phyloP scores from a whole-genome alignment of 139 green algal genomes.

The Ettlia oleoabundans region DNA sequence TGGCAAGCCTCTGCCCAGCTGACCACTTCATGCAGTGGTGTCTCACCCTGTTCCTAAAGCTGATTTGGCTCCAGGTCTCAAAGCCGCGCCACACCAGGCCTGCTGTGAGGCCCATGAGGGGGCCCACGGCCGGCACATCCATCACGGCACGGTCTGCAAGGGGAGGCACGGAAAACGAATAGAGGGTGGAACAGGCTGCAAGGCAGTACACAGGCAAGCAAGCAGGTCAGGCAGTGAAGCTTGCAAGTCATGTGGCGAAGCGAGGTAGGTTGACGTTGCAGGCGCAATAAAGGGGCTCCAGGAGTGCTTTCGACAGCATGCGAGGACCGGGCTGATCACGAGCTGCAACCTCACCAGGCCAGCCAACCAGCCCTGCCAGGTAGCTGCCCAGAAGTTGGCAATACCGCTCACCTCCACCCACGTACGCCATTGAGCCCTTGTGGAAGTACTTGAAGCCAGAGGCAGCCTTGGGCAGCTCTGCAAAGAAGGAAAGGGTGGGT shows the following conservation, averaged over 20 bases:
- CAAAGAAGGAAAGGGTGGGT: background rate
- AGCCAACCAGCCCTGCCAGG: background rate
- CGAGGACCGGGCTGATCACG: background rate
- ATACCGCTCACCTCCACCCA: constrained; percentile 56
- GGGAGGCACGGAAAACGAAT: too few species aligned
- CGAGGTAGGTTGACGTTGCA: too few species aligned
- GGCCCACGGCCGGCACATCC: constrained; percentile 80
- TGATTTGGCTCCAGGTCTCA: constrained; percentile 85
- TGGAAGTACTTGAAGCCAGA: constrained; percentile 70
- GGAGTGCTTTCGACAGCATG: too few species aligned
- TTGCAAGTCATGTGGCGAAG: too few species aligned
- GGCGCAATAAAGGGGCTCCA: too few species aligned
- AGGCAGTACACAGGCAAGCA: background rate
- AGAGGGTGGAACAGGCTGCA: too few species aligned
- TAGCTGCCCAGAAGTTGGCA: background rate
- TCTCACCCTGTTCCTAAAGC: constrained; percentile 54
- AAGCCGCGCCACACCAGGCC: constrained; percentile 88
- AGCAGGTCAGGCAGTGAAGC: background rate
- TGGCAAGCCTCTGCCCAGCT: too few species aligned
- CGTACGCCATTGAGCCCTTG: constrained; percentile 87
- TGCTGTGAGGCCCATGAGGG: constrained; percentile 69
- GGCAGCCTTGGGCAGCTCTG: background rate
- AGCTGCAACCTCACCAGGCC: too few species aligned
- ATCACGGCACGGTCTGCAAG: constrained; percentile 86
- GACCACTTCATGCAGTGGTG: too few species aligned